Percentiles rank a stretch among this genome's conserved stretches.
Conservation (phyloP, 2,329 filamentous ascomycete species). For the Alternaria tenuissima region DNA sequence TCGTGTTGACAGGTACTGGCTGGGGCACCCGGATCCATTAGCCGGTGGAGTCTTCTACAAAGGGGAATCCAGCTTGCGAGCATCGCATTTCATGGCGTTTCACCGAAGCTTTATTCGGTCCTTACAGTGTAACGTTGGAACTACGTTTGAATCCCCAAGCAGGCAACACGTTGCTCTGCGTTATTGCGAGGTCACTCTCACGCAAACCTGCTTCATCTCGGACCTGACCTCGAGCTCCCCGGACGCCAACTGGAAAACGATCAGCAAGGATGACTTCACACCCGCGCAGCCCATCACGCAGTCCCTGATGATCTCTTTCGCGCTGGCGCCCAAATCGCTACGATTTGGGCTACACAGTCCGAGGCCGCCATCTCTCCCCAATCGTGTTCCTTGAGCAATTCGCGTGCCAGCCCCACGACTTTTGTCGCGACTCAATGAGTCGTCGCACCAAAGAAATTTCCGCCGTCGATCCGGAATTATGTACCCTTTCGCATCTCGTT, state of each 20-base stretch:
- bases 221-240: conserved; percentile 19
- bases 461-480: conserved; percentile 23
- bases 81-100: conserved; percentile 41
- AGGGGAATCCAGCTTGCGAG: conserved; percentile 36
- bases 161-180: conserved; percentile 18
- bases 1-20: conserved; percentile 22
- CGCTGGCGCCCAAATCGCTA: conserved; percentile 23
- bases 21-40: conserved; percentile 35
- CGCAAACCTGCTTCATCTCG: conserved; percentile 16
- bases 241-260: conserved; percentile 27
- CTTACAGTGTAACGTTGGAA: conserved; percentile 16
- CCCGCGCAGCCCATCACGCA: conserved; percentile 15
- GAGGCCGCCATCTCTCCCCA: conserved; percentile 2
- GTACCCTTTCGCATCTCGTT: conserved; percentile 20
- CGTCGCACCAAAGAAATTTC: conserved; percentile 28
- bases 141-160: conserved; percentile 25
- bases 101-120: conserved; percentile 27
- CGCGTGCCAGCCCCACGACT: conserved; percentile 15
- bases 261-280: conserved; percentile 31
- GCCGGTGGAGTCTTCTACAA: conserved; percentile 32
- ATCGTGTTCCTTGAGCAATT: conserved; percentile 11
- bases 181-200: conserved; percentile 24
- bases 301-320: conserved; percentile 30
- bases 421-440: conserved; percentile 23
- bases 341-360: conserved; percentile 14